Percentiles rank a stretch among this genome's conserved stretches.
These are phyloP conservation scores for Fusarium sp. DNA, from an alignment of 2,329 filamentous ascomycete genomes.

Conservation along the genomic window DNA sequence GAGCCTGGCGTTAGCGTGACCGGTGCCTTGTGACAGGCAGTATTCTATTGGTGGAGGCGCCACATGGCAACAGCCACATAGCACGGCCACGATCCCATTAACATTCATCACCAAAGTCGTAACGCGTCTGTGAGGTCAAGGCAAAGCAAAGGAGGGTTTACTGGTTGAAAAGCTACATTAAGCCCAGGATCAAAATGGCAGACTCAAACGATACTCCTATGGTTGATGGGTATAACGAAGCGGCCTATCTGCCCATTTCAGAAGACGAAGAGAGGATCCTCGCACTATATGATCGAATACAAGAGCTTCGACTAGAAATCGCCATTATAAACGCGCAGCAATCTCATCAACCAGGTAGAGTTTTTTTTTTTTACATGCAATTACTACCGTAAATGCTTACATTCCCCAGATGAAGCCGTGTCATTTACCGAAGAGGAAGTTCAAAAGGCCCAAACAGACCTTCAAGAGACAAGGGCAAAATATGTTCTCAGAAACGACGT, in stretches of 20 bases:
- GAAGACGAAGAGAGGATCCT: slow-evolving; percentile 75
- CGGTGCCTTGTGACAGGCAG: slow-evolving; percentile 51
- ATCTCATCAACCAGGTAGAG: slow-evolving; percentile 54
- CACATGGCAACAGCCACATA: slow-evolving; percentile 33
- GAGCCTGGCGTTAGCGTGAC: slow-evolving; percentile 51
- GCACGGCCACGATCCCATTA: slow-evolving; percentile 32
- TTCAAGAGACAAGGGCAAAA: slow-evolving; percentile 77
- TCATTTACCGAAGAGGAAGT: slow-evolving; percentile 64
- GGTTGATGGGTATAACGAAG: slow-evolving; percentile 52
- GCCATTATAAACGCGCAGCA: slow-evolving; percentile 71
- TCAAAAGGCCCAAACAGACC: slow-evolving; percentile 71
- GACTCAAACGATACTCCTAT: slow-evolving; percentile 49
- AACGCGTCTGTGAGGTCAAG: slow-evolving; percentile 19
- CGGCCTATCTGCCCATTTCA: slow-evolving; percentile 67
- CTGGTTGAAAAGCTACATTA: background rate
- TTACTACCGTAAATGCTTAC: slow-evolving; percentile 25
- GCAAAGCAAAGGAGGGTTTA: slow-evolving; percentile 2
- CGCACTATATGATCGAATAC: slow-evolving; percentile 77
- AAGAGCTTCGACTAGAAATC: slow-evolving; percentile 79
- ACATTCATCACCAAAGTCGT: slow-evolving; percentile 5
- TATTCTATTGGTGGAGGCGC: slow-evolving; percentile 38
- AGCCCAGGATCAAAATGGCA: slow-evolving; percentile 44
- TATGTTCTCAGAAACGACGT: slow-evolving; percentile 79
- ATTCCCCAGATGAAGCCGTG: slow-evolving; percentile 38
- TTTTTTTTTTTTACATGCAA: background rate